Evolutionary conservation across 352 stramenopile genomes (phyloP), one percentile per base, ranked within the genome.

Genomic region (Pythium monospermum): DNA sequence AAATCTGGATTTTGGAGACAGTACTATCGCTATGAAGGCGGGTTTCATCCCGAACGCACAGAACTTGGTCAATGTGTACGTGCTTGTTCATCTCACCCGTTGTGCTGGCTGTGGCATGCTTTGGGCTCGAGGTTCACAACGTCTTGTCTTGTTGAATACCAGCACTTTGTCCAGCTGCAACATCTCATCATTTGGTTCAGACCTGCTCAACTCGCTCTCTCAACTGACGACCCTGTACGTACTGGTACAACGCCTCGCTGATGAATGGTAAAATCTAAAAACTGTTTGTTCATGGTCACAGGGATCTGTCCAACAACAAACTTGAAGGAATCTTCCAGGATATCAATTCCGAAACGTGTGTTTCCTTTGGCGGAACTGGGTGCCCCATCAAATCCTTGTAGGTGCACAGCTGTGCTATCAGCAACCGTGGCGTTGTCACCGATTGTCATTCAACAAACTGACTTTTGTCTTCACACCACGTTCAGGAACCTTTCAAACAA

Each of bases 291-390:
- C 36, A 4, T 21, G 26, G 39, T 28, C 18, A 22, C 50, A 82
- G 71, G 19, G 66, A 78, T 62, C 22, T 82, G 16, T 73, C 64
- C 6, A 37, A 42, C 10, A 78, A 77, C 44, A 59, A 66, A n/a
- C 46, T 82, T 19, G 38, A 36, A 6, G 41, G 54, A 7, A 32
- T 67, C 5, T 76, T 74, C 32, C 62, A 61, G 30, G 64, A 64
- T 28, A 53, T 40, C 23, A 50, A 62, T 19, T 30, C 54, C 8
- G 31, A n/a, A n/a, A n/a, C n/a, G n/a, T n/a, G n/a, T n/a, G n/a
- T n/a, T n/a, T n/a, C n/a, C 42, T 6, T 36, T 32, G 19, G 69
- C 56, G 13, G 16, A 33, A 3, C 21, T 64, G 10, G 70, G 68
- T 18, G 30, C 12, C 22, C 22, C 73, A 36, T 35, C 69, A 19